Percentiles rank a stretch among this genome's conserved stretches.
Evolutionary conservation across 1,284 basidiomycete genomes (phyloP).

Genomic region (Puccinia brachypodii): DNA sequence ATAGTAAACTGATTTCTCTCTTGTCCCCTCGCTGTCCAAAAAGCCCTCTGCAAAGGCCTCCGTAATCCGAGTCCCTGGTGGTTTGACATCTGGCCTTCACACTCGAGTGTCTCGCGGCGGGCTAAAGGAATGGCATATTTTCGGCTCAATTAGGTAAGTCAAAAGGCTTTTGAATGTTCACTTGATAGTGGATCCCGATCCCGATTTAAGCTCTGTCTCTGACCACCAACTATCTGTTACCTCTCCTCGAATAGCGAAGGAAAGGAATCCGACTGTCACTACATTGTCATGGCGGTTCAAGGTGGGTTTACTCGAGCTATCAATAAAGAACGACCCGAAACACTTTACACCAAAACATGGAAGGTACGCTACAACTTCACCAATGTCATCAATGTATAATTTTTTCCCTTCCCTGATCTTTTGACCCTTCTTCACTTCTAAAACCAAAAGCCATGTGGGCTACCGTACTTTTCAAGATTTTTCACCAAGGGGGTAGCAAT

Average conservation of each 20-base stretch:
- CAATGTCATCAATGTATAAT: neutral
- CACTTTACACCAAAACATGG: conserved; percentile 48
- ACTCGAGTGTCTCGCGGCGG: conserved; percentile 42
- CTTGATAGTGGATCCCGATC: neutral
- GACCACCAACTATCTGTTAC: neutral
- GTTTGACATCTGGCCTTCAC: conserved; percentile 47
- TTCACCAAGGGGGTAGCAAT: conserved; percentile 73
- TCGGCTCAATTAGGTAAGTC: conserved; percentile 47
- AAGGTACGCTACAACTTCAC: conserved; percentile 18
- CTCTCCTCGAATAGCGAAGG: conserved; percentile 32
- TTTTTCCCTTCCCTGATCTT: neutral
- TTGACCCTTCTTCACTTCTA: too few species aligned
- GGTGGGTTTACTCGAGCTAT: conserved; percentile 46
- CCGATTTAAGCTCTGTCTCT: neutral
- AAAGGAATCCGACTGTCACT: conserved; percentile 41
- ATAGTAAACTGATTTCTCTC: conserved; percentile 1
- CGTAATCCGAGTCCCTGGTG: conserved; percentile 39
- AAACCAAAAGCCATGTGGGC: conserved; percentile 68
- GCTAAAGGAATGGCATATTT: conserved; percentile 48
- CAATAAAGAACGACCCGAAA: conserved; percentile 35
- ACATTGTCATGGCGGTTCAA: conserved; percentile 48
- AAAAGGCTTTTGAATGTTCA: neutral
- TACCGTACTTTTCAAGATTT: conserved; percentile 72
- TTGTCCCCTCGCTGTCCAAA: neutral
- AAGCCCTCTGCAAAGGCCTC: conserved; percentile 45